Evolutionary conservation across 2,329 filamentous ascomycete genomes (phyloP).

Genomic region (Phialophora macrospora): DNA sequence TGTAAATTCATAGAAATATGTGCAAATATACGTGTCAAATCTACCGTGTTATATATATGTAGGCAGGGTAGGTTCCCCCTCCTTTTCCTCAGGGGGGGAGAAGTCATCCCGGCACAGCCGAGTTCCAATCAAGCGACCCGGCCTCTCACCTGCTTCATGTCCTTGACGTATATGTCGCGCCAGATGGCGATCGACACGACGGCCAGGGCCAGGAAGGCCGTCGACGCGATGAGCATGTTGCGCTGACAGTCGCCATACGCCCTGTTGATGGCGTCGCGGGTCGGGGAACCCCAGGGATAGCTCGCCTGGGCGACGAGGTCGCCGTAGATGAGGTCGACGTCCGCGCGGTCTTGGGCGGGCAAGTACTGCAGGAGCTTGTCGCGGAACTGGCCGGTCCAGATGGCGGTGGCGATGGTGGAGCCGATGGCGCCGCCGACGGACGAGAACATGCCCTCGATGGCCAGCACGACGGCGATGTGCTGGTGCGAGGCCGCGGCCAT

Average conservation of each 20-base stretch:
- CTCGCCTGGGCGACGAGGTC: constrained; percentile 59
- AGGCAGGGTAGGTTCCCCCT: too few relatives aligned
- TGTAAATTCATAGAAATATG: too few relatives aligned
- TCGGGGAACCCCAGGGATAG: constrained; percentile 50
- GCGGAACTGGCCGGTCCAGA: constrained; percentile 45
- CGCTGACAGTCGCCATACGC: constrained; percentile 50
- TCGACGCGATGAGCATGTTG: constrained; percentile 48
- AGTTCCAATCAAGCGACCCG: neutral
- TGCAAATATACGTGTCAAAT: too few relatives aligned
- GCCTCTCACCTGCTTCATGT: constrained; percentile 48
- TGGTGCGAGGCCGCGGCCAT: constrained; percentile 58
- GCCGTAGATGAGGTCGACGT: constrained; percentile 57
- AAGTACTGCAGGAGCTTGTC: constrained; percentile 49
- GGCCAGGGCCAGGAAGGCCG: constrained; percentile 30
- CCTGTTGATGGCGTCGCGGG: constrained; percentile 47
- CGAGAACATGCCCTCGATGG: constrained; percentile 45
- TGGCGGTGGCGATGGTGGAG: constrained; percentile 42
- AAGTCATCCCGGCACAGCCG: neutral
- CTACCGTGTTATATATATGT: too few relatives aligned
- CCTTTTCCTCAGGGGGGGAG: too few relatives aligned
- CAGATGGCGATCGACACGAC: constrained; percentile 32
- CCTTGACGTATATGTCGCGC: constrained; percentile 37
- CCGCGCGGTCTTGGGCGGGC: constrained; percentile 41
- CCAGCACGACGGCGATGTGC: constrained; percentile 58
- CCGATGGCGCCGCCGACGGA: constrained; percentile 47